Conservation (phyloP, 2,329 filamentous ascomycete species). For the Sphaerulina vaccinii region DNA sequence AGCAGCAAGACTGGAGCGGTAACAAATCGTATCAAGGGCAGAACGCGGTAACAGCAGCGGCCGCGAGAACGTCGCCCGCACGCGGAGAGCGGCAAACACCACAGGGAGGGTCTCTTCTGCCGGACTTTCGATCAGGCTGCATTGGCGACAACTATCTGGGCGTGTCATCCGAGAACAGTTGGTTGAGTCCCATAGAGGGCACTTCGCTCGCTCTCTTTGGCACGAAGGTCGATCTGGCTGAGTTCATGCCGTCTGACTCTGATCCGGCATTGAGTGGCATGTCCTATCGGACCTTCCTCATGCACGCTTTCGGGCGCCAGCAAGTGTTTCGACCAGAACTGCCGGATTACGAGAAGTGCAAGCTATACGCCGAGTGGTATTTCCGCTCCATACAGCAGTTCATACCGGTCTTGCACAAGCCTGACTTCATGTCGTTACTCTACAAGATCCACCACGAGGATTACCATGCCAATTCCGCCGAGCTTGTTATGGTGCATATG, state of each 20-base stretch:
- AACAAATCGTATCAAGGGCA: neutral
- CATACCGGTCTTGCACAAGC: constrained; percentile 73
- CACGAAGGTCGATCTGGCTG: constrained; percentile 74
- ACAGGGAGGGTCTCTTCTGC: constrained; percentile 35
- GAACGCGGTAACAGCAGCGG: neutral
- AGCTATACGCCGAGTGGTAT: constrained; percentile 72
- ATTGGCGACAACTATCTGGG: constrained; percentile 66
- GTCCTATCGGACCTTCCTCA: constrained; percentile 68
- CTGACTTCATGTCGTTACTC: constrained; percentile 68
- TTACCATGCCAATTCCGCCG: constrained; percentile 62
- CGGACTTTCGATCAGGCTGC: constrained; percentile 48
- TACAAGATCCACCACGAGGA: constrained; percentile 67
- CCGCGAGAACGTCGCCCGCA: neutral
- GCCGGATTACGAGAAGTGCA: constrained; percentile 63
- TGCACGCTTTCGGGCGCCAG: constrained; percentile 60
- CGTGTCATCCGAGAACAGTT: constrained; percentile 60
- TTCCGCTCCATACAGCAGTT: constrained; percentile 71
- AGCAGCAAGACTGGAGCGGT: constrained; percentile 5
- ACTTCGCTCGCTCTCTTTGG: constrained; percentile 76
- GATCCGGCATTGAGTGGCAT: constrained; percentile 62
- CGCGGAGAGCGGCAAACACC: constrained; percentile 18
- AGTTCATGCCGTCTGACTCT: constrained; percentile 66
- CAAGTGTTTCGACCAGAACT: constrained; percentile 58
- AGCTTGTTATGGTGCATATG: constrained; percentile 73
- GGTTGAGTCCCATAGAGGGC: constrained; percentile 71